phyloP scores from a whole-genome alignment of 352 stramenopile genomes.

The Pythium folliculosum region DNA sequence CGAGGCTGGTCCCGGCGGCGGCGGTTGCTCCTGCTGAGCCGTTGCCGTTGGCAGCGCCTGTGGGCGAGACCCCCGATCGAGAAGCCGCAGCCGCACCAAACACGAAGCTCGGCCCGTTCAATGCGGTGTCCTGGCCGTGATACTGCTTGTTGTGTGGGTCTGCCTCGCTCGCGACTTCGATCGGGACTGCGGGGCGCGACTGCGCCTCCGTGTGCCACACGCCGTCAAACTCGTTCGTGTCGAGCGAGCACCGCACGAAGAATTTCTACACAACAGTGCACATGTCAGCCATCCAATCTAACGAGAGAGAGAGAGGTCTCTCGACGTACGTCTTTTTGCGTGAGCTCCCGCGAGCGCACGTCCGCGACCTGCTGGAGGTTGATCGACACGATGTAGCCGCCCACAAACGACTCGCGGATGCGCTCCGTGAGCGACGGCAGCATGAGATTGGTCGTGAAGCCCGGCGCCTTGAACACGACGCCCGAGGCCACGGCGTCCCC shows the following conservation, averaged over 20 bases:
- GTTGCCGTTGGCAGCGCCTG: constrained; percentile 6
- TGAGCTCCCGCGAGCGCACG: constrained; percentile 58
- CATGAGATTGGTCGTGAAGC: constrained; percentile 79
- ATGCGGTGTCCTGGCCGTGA: too few relatives aligned
- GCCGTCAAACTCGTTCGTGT: constrained; percentile 84
- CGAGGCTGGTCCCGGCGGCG: constrained; percentile 23
- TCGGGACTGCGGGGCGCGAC: constrained; percentile 47
- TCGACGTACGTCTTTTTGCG: constrained; percentile 46
- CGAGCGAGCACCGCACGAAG: constrained; percentile 82
- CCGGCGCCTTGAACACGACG: constrained; percentile 81
- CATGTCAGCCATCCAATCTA: constrained; percentile 5
- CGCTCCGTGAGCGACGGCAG: constrained; percentile 77
- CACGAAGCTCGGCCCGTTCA: constrained; percentile 22
- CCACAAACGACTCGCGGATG: constrained; percentile 84
- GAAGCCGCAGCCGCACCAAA: constrained; percentile 19
- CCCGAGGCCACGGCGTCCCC: constrained; percentile 84
- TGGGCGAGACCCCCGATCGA: constrained; percentile 6
- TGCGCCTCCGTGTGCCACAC: constrained; percentile 86
- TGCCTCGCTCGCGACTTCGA: constrained; percentile 32
- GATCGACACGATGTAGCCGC: constrained; percentile 78
- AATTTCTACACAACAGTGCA: constrained; percentile 42
- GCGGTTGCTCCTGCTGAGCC: background rate
- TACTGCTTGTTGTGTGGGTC: background rate
- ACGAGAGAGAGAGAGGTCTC: background rate
- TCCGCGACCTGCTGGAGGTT: constrained; percentile 62